Evolutionary conservation across 176 grass and related monocot genomes (phyloP).

Genomic region (Secale cereale): DNA sequence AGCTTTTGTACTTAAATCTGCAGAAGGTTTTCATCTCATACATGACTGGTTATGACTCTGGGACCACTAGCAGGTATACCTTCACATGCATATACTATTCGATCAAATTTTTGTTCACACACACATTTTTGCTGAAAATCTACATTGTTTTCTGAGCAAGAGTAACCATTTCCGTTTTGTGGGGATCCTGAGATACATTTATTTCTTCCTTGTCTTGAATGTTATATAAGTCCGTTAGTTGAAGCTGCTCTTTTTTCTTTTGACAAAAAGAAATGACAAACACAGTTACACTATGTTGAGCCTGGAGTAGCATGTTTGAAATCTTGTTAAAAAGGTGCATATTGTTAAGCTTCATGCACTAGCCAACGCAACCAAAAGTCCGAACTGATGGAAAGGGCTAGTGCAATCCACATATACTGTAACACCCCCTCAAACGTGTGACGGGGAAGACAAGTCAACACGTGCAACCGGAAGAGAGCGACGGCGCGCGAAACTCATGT

Average conservation of each 20-base stretch:
- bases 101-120: background rate
- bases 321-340: background rate
- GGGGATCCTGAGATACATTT: conserved; percentile 9
- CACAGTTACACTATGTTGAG: background rate
- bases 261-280: background rate
- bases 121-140: background rate
- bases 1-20: conserved; percentile 84
- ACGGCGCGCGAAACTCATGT: too few species aligned
- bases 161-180: conserved; percentile 1
- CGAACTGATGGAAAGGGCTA: too few species aligned
- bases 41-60: conserved; percentile 75
- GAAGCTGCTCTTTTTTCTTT: conserved; percentile 17
- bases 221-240: conserved; percentile 3
- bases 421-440: too few species aligned
- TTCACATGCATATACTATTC: background rate
- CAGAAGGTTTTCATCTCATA: conserved; percentile 91
- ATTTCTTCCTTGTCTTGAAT: background rate
- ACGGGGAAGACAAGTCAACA: too few species aligned
- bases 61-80: conserved; percentile 83
- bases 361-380: too few species aligned
- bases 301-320: background rate
- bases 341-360: too few species aligned
- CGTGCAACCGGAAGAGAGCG: too few species aligned
- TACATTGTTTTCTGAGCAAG: conserved; percentile 9
- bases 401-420: too few species aligned